phyloP scores from a whole-genome alignment of 1,284 basidiomycete species.

The Meripilus lineatus region DNA sequence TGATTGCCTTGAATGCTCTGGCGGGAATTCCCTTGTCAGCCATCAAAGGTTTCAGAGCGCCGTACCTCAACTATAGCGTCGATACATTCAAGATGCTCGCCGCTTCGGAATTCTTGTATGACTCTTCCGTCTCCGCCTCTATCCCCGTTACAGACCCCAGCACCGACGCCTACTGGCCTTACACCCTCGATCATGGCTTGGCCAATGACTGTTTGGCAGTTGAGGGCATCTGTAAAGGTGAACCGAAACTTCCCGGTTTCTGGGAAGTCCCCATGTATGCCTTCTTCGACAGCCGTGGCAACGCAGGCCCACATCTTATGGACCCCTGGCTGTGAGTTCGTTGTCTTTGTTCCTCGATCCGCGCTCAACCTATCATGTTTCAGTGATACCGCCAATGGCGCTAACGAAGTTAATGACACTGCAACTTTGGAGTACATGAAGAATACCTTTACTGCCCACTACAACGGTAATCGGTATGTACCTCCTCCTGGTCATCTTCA shows the following conservation, averaged over 20 bases:
- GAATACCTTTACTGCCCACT: conserved; percentile 70
- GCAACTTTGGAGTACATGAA: conserved; percentile 73
- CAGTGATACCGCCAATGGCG: conserved; percentile 55
- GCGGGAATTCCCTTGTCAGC: conserved; percentile 72
- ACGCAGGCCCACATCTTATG: conserved; percentile 64
- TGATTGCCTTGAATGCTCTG: conserved; percentile 76
- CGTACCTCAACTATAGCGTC: conserved; percentile 66
- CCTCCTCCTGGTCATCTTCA: too few species aligned
- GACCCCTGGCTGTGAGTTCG: conserved; percentile 74
- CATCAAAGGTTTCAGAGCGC: conserved; percentile 76
- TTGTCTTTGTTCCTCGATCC: neutral
- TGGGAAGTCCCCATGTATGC: conserved; percentile 85
- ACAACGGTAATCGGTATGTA: conserved; percentile 53
- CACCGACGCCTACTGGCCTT: conserved; percentile 78
- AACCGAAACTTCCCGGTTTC: conserved; percentile 71
- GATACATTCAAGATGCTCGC: conserved; percentile 59
- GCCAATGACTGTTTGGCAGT: conserved; percentile 73
- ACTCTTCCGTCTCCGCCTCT: conserved; percentile 61
- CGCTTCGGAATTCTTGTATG: conserved; percentile 66
- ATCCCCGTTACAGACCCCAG: conserved; percentile 62
- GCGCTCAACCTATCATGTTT: neutral
- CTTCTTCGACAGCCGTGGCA: conserved; percentile 61
- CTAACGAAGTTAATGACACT: conserved; percentile 42
- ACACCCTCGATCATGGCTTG: conserved; percentile 70
- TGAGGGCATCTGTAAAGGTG: conserved; percentile 57